Base-by-base conservation (phyloP, 768 basidiomycete species). In the Naganishia vishniacii region DNA sequence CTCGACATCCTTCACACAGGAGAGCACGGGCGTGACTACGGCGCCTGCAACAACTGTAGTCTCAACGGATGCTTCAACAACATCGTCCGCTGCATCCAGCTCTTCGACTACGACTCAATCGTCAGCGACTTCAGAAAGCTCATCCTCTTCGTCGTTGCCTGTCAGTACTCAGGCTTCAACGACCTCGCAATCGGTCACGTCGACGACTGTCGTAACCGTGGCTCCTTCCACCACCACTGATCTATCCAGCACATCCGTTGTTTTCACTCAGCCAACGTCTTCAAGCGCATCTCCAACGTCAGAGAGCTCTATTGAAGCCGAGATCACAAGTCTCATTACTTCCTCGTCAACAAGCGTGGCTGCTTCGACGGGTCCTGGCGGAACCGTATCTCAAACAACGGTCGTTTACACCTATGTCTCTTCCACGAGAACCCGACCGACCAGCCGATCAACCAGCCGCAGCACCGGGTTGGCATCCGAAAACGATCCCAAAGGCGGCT, bases 391-490 rank as follows among this genome's bases (percentile, higher is more conserved):
- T 20, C 31, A 29, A 15, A 56, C 53, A 4, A 56, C 53, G 15
- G 26, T 56, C 34, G 23, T 56, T n/a, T 56, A 56, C 37, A 56
- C 53, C 6, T 56, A 56, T 56, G 37, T 56, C 0, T 56, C 53
- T 3, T 37, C 32, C 20, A 56, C 34, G 8, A n/a, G 7, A 37
- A 56, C 34, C 26, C 20, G 53, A 26, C n/a, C n/a, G n/a, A 34
- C 34, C 13, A 56, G 53, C 31, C n/a, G n/a, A n/a, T n/a, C n/a
- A n/a, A 56, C 53, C 4, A 56, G 34, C 37, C 28, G 37, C 12
- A 29, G 15, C 2, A 56, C 53, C 5, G 37, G 32, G 7, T 15
- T 34, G 11, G 23, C 34, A 11, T 37, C 53, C 23, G 53, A 34
- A 16, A 40, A 23, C 20, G 40, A 25, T 2, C 40, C 53, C 20